Base-by-base conservation (phyloP, 2,329 filamentous ascomycete species). In the Fusarium sp. region DNA sequence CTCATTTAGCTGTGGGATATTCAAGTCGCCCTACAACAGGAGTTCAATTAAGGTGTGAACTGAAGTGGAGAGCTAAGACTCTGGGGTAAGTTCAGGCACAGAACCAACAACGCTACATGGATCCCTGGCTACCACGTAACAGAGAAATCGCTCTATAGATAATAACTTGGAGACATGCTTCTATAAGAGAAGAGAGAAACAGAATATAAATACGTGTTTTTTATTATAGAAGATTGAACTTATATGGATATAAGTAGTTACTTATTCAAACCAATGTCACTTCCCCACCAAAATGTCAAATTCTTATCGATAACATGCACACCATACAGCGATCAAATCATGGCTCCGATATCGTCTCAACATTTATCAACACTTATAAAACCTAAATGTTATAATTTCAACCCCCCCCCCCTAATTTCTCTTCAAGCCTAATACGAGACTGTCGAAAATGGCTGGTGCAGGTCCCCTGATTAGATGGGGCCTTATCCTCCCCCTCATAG, bases 401-500 rank as follows among this genome's bases (percentile, higher is more conserved):
- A 29, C 21, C 4, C 9, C 4, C 33, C 4, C 33, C 2, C 6
- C 11, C 13, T 44, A 16, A 29, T 44, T 23, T 43, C 18, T 15
- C 13, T 11, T 23, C 9, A 24, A 18, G 11, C 10, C 15, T 16
- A 52, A 20, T 9, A 43, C 24, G 21, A n/a, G 35, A 38, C 31
- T 16, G n/a, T 42, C 6, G 24, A 50, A 7, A 21, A 74, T 74
- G 71, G 54, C 58, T 42, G 20, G 24, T 26, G 31, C 57, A 26
- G 55, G 41, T 21, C 54, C 53, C 28, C 52, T 66, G 26, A 55
- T 75, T 8, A 75, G 70, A 69, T 79, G 78, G 78, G 73, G 73
- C 21, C 48, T 76, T 26, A 67, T 76, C 61, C 71, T 79, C 55
- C 76, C 77, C 46, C 60, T 75, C 57, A 63, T 72, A 24, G 72